Evolutionary conservation across 257 asterid genomes (phyloP).

Genomic region (Lithospermum erythrorhizon): DNA sequence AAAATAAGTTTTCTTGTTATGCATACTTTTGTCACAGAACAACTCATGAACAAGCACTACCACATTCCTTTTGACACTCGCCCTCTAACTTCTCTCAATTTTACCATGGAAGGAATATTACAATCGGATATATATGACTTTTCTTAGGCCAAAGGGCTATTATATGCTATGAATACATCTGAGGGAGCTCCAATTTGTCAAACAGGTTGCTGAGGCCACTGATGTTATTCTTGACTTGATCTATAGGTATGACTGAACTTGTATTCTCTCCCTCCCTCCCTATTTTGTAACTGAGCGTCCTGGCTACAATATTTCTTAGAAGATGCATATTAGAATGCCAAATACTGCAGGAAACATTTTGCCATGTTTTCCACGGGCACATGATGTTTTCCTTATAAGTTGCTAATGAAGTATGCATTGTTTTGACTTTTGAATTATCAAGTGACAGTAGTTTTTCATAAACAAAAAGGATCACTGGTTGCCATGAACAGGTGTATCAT

Average conservation of each 20-base stretch:
- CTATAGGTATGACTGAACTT: conserved; percentile 46
- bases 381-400: no score
- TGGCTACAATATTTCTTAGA: background rate
- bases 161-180: conserved; percentile 75
- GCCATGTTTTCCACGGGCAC: no score
- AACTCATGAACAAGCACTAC: no score
- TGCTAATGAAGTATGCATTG: no score
- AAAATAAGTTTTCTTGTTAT: background rate
- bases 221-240: conserved; percentile 93
- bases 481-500: no score
- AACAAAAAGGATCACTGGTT: no score
- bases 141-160: conserved; percentile 89
- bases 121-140: conserved; percentile 1
- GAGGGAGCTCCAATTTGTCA: conserved; percentile 79
- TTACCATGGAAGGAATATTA: background rate
- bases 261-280: background rate
- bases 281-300: background rate
- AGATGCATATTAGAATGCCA: no score
- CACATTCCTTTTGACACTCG: background rate
- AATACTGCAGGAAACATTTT: no score
- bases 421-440: no score
- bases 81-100: background rate
- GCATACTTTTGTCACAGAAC: background rate
- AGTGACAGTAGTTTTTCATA: no score
- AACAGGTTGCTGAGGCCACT: conserved; percentile 70